Evolutionary conservation across 352 stramenopile genomes (phyloP), one percentile per base, ranked within the genome.

Genomic region (Pythium phragmitis): DNA sequence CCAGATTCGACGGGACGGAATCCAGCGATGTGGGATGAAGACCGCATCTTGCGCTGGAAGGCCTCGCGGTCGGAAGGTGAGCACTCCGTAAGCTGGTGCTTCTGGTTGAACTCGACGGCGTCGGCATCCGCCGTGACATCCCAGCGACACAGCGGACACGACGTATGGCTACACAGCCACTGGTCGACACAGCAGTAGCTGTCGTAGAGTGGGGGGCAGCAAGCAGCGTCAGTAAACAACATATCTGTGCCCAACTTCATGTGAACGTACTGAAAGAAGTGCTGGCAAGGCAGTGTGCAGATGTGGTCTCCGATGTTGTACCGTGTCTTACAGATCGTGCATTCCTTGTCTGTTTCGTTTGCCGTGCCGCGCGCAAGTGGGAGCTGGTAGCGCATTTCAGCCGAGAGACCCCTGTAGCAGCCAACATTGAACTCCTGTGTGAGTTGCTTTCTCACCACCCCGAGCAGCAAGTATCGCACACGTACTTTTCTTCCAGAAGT

Each of bases 271-370:
- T 95, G 86, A 73, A 95, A 95, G 55, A 92, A 95, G 49, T 95
- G 86, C 50, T 95, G 78, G 34, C 86, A 95, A 4, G 84, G 82
- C 21, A 95, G 66, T 41, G 84, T 92, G 30, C 90, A 81, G 47
- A 95, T 92, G 52, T 93, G 82, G 60, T 92, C 85, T 3, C 86
- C 84, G 53, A 95, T 93, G 21, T 80, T 84, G 67, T 95, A 95
- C 21, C 73, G 69, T 60, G 89, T 72, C 66, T 95, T 85, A 54
- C 86, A 95, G 70, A 95, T 95, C 36, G 86, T 84, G 72, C 86
- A 94, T 47, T 94, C 82, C 50, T 91, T 94, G 61, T 85, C 82
- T 28, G 74, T 93, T 65, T 94, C 86, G 42, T 92, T 92, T 33
- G 74, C 82, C 56, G 86, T 94, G 0, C 86, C 84, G 26, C 88